Evolutionary conservation across 75 land plant genomes (phyloP), one percentile per base, ranked within the genome.

Genomic region (Larix kaempferi): DNA sequence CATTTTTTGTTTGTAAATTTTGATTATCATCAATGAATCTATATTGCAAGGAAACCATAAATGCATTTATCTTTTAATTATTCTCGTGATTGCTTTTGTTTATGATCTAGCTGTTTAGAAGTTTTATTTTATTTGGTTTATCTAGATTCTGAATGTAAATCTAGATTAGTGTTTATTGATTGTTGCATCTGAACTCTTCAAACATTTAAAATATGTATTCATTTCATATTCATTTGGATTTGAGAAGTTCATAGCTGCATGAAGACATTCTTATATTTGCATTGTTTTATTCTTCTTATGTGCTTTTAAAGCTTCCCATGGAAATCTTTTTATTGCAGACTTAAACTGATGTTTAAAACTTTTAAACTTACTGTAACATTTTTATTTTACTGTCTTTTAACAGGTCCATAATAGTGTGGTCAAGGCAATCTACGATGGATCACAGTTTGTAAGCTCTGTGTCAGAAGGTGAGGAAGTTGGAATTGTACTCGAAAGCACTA

Each of bases 381-480:
- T 39, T 44, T 23, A 25, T 25, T 15, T 58, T 63, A 12, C 6
- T 15, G 3, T 82, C 49, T 37, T 66, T 33, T 80, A 71, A 37
- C 85, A 95, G 94, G 93, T 84, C 75, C 99, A 90, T 81, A 78
- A 74, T 26, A 90, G 84, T 80, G 79, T 74, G 25, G 87, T 96
- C 21, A 90, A 88, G 76, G 99, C 98, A 19, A 92, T 96, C 35
- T 94, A 87, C 77, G 85, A 86, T 63, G 94, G 88, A 37, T 29
- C 74, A 23, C 87, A 90, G 71, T 96, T 86, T 75, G 62, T 89
- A 57, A 88, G 87, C 62, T 74, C 77, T 79, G 81, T 73, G 58
- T 22, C 73, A 61, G 11, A 85, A 76, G 89, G 77, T 27, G 77
- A 83, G 58, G 92, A 90, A 71, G 88, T 92, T 80, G 99, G 99